Conservation (phyloP, 257 asterid genomes). For the Solanum chiquidenum region DNA sequence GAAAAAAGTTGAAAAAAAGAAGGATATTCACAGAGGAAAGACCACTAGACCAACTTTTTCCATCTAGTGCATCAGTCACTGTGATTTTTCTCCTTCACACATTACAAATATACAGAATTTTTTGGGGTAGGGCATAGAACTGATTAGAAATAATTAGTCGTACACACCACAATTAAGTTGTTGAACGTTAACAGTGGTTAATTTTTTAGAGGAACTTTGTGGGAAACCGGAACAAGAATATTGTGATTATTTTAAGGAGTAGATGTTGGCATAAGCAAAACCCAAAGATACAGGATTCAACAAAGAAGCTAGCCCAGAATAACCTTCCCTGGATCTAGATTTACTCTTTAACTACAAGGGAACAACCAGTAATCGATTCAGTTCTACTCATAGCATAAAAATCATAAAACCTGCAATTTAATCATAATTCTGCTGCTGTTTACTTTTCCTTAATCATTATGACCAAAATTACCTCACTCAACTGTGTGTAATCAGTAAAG, state of each 20-base stretch:
- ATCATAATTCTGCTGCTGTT: background rate
- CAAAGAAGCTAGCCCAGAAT: background rate
- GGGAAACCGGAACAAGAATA: background rate
- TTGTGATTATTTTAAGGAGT: background rate
- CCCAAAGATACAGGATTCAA: background rate
- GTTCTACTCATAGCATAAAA: background rate
- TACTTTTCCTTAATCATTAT: background rate
- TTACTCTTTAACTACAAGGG: background rate
- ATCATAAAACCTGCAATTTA: background rate
- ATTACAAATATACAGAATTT: background rate
- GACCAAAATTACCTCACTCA: background rate
- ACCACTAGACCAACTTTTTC: background rate
- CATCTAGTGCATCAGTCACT: background rate
- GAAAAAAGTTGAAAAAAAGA: background rate
- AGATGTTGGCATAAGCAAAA: background rate
- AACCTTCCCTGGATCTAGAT: background rate
- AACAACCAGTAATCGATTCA: background rate
- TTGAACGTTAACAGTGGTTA: background rate
- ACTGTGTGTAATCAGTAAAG: background rate
- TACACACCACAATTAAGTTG: background rate
- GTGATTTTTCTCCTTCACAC: background rate
- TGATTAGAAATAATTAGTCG: background rate
- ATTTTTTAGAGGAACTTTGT: background rate
- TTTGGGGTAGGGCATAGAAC: background rate
- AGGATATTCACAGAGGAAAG: background rate